These are phyloP conservation scores for Amaranthus tricolor DNA, from an alignment of 179 eudicot genomes.

Conservation along the genomic window DNA sequence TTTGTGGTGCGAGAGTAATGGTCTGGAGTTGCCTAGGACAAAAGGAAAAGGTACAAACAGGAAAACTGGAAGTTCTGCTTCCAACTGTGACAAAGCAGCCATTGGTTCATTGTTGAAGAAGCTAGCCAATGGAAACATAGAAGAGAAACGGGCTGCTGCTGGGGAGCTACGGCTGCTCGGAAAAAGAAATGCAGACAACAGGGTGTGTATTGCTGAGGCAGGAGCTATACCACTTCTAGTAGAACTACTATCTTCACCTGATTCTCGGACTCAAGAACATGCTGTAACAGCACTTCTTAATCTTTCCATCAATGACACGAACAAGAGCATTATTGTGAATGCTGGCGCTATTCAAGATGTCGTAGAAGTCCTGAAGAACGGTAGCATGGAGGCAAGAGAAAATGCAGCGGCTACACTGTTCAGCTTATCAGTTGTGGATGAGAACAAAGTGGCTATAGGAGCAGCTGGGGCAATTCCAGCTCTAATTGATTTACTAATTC, in stretches of 20 bases:
- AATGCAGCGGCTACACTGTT: conserved; percentile 96
- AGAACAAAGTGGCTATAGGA: conserved; percentile 86
- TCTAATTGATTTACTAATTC: conserved; percentile 60
- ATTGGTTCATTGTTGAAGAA: conserved; percentile 56
- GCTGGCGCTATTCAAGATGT: conserved; percentile 80
- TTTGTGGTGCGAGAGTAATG: conserved; percentile 91
- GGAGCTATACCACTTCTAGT: conserved; percentile 87
- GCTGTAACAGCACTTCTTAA: conserved; percentile 94
- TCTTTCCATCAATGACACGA: conserved; percentile 80
- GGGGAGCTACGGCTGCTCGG: conserved; percentile 91
- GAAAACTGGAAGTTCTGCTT: conserved; percentile 48
- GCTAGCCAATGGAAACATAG: conserved; percentile 57
- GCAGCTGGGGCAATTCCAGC: conserved; percentile 90
- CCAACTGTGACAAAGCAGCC: conserved; percentile 75
- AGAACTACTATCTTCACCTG: conserved; percentile 67
- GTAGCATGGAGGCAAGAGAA: conserved; percentile 90
- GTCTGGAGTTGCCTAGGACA: conserved; percentile 73
- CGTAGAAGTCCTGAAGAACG: conserved; percentile 69
- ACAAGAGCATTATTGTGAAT: conserved; percentile 73
- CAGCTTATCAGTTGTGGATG: conserved; percentile 82
- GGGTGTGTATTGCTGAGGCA: conserved; percentile 85
- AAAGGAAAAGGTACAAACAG: conserved; percentile 48
- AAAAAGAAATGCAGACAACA: conserved; percentile 85
- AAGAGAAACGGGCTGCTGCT: conserved; percentile 88
- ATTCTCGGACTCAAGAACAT: conserved; percentile 81